Evolutionary conservation across 2,329 filamentous ascomycete genomes (phyloP), one percentile per base, ranked within the genome.

Genomic region (Fusarium sp.): DNA sequence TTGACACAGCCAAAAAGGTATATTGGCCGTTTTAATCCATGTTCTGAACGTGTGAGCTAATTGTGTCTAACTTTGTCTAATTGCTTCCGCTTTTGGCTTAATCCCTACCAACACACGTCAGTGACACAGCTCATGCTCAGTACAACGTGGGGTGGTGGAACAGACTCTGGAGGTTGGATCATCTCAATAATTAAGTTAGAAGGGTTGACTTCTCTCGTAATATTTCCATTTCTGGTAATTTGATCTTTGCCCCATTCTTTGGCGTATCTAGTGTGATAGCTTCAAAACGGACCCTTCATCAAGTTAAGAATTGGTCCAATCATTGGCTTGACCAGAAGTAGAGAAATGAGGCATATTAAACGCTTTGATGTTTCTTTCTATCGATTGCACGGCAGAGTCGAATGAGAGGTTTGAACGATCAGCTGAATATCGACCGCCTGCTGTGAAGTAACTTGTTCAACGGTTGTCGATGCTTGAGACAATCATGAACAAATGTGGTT

Each of bases 201-300:
- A 61, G 53, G 20, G 58, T 50, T 23, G 18, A 16, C 40, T 45
- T 46, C 53, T 70, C 67, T 69, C 66, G 15, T 50, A 34, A 64
- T 70, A 59, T 69, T 69, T 70, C 67, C 62, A 64, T 23, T 60
- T 67, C 15, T 16, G 58, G 67, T 62, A 69, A 46, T 12, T 16
- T 28, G 30, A 47, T 16, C n/a, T 36, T 38, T n/a, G 20, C 51
- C 36, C 56, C 40, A 28, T 50, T 23, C 46, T 55, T 34, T 38
- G 31, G 9, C 20, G 31, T 54, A 26, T 50, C 12, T 49, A 16
- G 18, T 34, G n/a, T 18, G 11, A 30, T 30, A 30, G n/a, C 26
- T 65, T 16, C 16, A 16, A 38, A 65, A 38, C 16, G 46, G 54
- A 38, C 18, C 31, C 15, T 20, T 34, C n/a, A 5, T 15, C 10